Percentiles rank a stretch among this genome's conserved stretches.
phyloP scores from a whole-genome alignment of 2,329 filamentous ascomycete genomes.

The Dichotomopilus funicola region DNA sequence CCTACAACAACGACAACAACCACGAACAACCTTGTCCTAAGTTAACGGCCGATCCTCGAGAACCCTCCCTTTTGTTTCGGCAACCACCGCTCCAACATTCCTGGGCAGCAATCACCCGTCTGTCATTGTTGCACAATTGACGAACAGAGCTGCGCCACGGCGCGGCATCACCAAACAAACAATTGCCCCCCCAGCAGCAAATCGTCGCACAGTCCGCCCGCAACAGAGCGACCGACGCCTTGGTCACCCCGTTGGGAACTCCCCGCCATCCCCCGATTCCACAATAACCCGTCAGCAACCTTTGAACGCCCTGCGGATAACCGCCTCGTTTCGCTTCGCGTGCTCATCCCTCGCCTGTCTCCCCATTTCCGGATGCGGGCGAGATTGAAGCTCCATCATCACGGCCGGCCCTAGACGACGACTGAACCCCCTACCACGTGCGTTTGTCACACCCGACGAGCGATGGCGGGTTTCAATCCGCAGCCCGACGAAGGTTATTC shows the following conservation, averaged over 20 bases:
- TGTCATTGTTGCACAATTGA: constrained; percentile 1
- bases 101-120: not conserved
- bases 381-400: not conserved
- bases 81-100: not conserved
- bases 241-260: not conserved
- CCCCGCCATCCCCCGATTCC: not conserved
- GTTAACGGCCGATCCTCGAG: not conserved
- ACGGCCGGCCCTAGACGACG: too few species aligned
- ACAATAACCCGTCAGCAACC: too few species aligned
- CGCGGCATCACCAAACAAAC: not conserved
- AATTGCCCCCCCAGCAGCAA: not conserved
- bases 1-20: not conserved
- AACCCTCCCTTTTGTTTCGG: not conserved
- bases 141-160: not conserved
- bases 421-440: too few species aligned
- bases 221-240: not conserved
- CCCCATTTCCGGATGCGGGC: not conserved
- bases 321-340: not conserved
- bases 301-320: not conserved
- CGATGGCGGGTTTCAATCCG: constrained; percentile 23
- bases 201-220: constrained; percentile 3
- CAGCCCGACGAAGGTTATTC: constrained; percentile 82
- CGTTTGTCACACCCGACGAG: not conserved
- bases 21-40: not conserved
- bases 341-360: not conserved